Base-by-base conservation (phyloP, 2,329 filamentous ascomycete species). In the Venturia nashicola region DNA sequence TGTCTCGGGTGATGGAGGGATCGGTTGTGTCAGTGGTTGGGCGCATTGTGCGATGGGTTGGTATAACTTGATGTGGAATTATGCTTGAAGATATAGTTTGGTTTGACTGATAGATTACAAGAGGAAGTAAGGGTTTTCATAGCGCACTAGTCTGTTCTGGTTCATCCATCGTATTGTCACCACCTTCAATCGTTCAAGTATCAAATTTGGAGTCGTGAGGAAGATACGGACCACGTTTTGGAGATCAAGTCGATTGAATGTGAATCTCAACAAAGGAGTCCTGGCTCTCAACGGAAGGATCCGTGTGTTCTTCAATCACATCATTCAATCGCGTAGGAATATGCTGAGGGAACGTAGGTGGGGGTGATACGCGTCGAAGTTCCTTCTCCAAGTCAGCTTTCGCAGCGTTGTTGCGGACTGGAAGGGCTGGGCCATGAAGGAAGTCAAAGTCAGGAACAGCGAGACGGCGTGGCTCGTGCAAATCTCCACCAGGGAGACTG, bases 261-360 rank as follows among this genome's bases (percentile, higher is more conserved):
- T 48, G 34, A 18, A 62, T 34, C 43, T 62, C 60, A 12, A 62
- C 44, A 36, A 62, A 62, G 18, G 60, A 62, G 16, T 62, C 60
- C 20, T 62, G 60, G 32, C 43, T 62, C 20, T 62, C 60, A 9
- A 51, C 43, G 16, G 20, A 42, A 18, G 43, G 60, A 23, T 23
- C 39, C 23, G n/a, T 8, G 16, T 46, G n/a, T 18, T 62, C 60
- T 18, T 46, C 40, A 18, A 14, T 39, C 43, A 46, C 34, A 27
- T 43, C 32, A 51, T 23, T 12, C n/a, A 39, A 16, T 14, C 9
- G 20, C 5, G 42, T 36, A 23, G 60, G 60, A 32, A 16, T 36
- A n/a, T 51, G 23, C 11, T 43, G 60, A 18, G 44, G 16, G n/a
- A 39, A 34, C 2, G 23, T 14, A n/a, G 43, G 60, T 23, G 34